Percentiles rank a stretch among this genome's conserved stretches.
Evolutionary conservation across 225 moss, liverwort and hornwort species (phyloP).

Genomic region (Antitrichia curtipendula): DNA sequence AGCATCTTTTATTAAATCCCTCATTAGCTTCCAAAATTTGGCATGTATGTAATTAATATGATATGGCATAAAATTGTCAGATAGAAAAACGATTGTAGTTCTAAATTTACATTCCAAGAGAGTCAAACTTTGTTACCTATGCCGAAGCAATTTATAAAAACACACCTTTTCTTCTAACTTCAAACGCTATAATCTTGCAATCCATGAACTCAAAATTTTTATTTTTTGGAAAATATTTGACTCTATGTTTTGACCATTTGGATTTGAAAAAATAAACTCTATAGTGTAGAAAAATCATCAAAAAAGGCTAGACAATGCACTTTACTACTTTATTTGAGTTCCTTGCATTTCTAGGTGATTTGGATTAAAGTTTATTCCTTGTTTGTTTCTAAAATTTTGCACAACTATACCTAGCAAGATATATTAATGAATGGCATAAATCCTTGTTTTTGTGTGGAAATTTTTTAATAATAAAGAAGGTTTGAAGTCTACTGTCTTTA

Average conservation of each 20-base stretch:
- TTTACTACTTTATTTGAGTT: neutral
- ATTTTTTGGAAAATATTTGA: rapidly evolving
- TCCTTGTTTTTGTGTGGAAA: neutral
- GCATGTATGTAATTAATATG: neutral
- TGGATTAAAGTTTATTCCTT: neutral
- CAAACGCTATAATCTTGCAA: too few relatives aligned
- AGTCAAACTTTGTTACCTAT: neutral
- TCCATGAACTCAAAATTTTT: neutral
- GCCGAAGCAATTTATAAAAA: rapidly evolving
- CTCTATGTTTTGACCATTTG: neutral
- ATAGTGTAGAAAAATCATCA: neutral
- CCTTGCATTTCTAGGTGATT: neutral
- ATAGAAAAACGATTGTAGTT: neutral
- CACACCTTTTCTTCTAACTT: too few relatives aligned
- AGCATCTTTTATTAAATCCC: too few relatives aligned
- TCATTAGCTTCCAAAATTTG: neutral
- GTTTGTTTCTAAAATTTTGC: rapidly evolving
- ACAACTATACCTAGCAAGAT: neutral
- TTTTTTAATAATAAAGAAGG: rapidly evolving
- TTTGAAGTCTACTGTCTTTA: rapidly evolving
- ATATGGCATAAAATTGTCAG: neutral
- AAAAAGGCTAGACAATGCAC: neutral
- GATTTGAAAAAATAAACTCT: neutral
- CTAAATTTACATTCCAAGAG: neutral
- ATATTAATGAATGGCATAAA: neutral